Evolutionary conservation across 805 yeast genomes (phyloP).

Genomic region (Myxozyma nipponensis): DNA sequence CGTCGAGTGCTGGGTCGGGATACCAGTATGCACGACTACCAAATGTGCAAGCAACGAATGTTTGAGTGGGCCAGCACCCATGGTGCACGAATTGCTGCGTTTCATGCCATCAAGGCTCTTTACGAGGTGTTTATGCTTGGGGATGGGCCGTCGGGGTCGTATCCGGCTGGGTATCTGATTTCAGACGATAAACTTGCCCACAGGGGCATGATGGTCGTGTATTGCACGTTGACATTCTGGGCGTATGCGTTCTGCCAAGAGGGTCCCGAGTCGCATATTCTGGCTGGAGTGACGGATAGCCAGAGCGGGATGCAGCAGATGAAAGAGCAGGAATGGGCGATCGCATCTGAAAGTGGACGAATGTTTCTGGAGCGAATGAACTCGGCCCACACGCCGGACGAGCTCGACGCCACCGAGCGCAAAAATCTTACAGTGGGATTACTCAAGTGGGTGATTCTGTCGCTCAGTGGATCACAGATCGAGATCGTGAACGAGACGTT

Average conservation of each 20-base stretch:
- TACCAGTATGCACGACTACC: constrained; percentile 50
- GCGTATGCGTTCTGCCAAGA: constrained; percentile 34
- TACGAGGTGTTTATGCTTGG: constrained; percentile 13
- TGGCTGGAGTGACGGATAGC: constrained; percentile 4
- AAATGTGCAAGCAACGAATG: constrained; percentile 48
- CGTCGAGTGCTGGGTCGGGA: constrained; percentile 72
- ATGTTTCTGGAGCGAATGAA: constrained; percentile 50
- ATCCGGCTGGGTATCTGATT: constrained; percentile 24
- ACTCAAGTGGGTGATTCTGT: constrained; percentile 36
- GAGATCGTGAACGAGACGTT: constrained; percentile 30
- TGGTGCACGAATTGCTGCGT: constrained; percentile 48
- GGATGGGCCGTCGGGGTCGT: constrained; percentile 1
- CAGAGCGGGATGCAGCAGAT: not conserved
- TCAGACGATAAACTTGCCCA: constrained; percentile 32
- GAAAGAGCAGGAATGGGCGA: constrained; percentile 24
- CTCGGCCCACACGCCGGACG: constrained; percentile 33
- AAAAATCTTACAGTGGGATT: constrained; percentile 56
- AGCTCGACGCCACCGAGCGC: constrained; percentile 36
- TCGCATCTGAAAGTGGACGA: constrained; percentile 26
- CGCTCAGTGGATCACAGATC: constrained; percentile 32
- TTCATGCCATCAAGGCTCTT: constrained; percentile 45
- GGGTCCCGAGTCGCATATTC: constrained; percentile 35
- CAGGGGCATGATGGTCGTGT: constrained; percentile 32
- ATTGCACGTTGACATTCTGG: constrained; percentile 36
- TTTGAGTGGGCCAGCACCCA: constrained; percentile 48